A percentile compares a stretch with the other conserved stretches of the same genome.
phyloP scores from a whole-genome alignment of 2,329 filamentous ascomycete genomes.

The Colletotrichum sp. region DNA sequence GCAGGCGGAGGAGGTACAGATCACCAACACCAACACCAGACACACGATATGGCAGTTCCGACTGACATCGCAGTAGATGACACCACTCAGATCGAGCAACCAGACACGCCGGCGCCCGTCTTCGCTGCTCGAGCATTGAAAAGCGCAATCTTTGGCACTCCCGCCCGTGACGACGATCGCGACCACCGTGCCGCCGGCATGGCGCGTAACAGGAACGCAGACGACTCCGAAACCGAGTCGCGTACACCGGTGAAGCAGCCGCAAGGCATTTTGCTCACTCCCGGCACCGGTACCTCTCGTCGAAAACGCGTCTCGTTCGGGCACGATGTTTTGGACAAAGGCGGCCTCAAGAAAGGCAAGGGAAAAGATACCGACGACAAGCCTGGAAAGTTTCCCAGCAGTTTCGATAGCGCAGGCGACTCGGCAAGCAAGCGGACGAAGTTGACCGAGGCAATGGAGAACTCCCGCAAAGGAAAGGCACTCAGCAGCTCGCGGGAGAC shows the following conservation, averaged over 20 bases:
- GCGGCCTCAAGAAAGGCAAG: conserved; percentile 29
- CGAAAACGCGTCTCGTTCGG: conserved; percentile 71
- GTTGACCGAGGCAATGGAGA: conserved; percentile 51
- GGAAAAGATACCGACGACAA: conserved; percentile 31
- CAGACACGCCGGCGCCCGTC: conserved; percentile 69
- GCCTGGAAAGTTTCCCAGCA: conserved; percentile 32
- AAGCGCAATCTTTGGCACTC: conserved; percentile 67
- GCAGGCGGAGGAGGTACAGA: conserved; percentile 31
- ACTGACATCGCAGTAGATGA: conserved; percentile 30
- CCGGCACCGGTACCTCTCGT: conserved; percentile 63
- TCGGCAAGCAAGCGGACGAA: conserved; percentile 40
- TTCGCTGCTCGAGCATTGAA: conserved; percentile 70
- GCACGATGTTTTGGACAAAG: conserved; percentile 53
- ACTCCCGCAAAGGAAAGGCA: conserved; percentile 34
- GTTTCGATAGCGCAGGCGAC: conserved; percentile 25
- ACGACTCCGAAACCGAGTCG: conserved; percentile 29
- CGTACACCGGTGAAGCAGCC: conserved; percentile 54
- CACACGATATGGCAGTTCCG: not conserved
- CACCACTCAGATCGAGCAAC: conserved; percentile 56
- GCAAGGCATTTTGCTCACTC: conserved; percentile 65
- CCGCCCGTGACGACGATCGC: conserved; percentile 43
- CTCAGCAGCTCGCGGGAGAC: not conserved
- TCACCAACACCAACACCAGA: not conserved
- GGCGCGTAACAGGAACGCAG: not conserved
- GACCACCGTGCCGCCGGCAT: conserved; percentile 22